Base-by-base conservation (phyloP, 164 flowering plant genomes). In the Dillenia suffruticosa region DNA sequence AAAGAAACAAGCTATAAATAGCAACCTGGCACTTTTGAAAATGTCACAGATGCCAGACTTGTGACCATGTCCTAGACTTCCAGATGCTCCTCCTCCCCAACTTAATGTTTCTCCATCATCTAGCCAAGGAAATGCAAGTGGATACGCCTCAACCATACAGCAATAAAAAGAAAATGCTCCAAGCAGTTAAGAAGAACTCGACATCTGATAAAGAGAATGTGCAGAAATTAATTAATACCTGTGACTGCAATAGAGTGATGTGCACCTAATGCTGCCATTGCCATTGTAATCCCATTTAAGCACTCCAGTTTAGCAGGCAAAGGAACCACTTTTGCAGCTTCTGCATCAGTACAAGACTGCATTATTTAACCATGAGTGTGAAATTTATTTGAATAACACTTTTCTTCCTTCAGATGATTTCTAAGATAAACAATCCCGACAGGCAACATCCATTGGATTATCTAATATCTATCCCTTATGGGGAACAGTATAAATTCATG, bases 61-160 rank as follows among this genome's bases (percentile, higher is more conserved):
- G 65, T 78, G 85, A 49, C 89, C 90, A 82, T 94, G 99, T 54
- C 97, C 99, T 69, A 94, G 95, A 72, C 92, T 79, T 68, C 99
- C 99, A 68, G 82, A 84, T 9, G 81, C 89, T 66, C 96, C 98
- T 24, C 69, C 84, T 51, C 97, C 99, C 99, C 99, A 94, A 71
- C 93, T 94, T 64, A 94, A 79, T 53, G 75, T 73, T 65, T 79
- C 81, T 49, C 99, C 99, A 58, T 77, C 81, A 71, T 79, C 99
- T 94, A 65, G 46, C 22, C 22, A 19, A 19, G 22, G 22, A 19
- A 19, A 19, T 19, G 22, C 22, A 19, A 19, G 22, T 19, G 22
- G 22, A 19, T 19, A 19, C 22, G 22, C 22, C 22, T 19, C 22
- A 19, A 19, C 22, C 22, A 19, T 19, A 19, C 22, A 19, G 22